phyloP scores from a whole-genome alignment of 106 monocot genomes.

The Hemerocallis citrina region DNA sequence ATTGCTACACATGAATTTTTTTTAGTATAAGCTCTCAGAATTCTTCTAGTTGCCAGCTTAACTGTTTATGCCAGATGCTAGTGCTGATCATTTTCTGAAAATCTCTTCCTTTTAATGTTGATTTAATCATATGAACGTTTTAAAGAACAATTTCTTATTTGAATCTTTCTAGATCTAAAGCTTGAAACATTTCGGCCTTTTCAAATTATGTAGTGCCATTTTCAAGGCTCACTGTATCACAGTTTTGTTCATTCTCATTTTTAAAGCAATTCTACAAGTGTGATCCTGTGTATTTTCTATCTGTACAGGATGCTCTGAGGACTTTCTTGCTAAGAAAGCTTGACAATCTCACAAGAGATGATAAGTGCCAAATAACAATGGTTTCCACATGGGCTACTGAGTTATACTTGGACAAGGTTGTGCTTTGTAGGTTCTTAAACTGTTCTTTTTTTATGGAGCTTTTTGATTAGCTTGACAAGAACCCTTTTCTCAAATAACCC shows the following conservation, averaged over 20 bases:
- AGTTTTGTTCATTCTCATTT: not conserved
- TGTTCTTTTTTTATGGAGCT: no score
- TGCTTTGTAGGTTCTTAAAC: no score
- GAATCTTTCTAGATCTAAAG: not conserved
- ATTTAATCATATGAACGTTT: not conserved
- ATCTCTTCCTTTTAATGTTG: not conserved
- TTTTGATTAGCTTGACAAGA: no score
- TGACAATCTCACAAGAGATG: slow-evolving; percentile 92
- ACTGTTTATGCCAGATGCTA: not conserved
- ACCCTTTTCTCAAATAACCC: no score
- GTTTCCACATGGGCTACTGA: slow-evolving; percentile 94
- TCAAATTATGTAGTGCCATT: not conserved
- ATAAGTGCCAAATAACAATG: slow-evolving; percentile 96
- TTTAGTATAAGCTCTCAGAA: no score
- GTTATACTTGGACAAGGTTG: slow-evolving; percentile 98
- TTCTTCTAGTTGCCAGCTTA: no score
- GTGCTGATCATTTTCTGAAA: not conserved
- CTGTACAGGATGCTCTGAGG: slow-evolving; percentile 81
- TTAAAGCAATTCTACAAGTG: not conserved
- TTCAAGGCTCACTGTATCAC: not conserved
- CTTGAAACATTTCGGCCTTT: not conserved
- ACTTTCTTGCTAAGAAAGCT: slow-evolving; percentile 84
- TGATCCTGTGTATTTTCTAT: not conserved
- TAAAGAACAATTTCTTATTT: no score
- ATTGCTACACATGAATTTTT: no score